These are phyloP conservation scores for Pouteria campechiana DNA, from an alignment of 179 eudicot genomes.

Conservation along the genomic window DNA sequence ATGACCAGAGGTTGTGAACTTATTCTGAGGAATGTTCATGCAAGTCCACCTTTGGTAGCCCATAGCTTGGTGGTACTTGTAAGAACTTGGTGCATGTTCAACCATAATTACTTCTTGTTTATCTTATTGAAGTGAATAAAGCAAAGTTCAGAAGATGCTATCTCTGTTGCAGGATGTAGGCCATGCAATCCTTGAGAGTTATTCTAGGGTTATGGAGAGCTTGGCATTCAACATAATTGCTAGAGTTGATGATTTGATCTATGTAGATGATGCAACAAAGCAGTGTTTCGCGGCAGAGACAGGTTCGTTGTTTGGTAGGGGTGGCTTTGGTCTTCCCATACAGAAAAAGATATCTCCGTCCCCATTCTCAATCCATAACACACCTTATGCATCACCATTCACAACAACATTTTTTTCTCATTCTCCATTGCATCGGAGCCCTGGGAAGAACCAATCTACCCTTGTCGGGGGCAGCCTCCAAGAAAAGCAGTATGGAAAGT, in stretches of 20 bases:
- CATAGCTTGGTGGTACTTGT: no score
- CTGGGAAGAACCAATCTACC: constrained; percentile 33
- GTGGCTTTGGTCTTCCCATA: constrained; percentile 59
- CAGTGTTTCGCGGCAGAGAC: constrained; percentile 51
- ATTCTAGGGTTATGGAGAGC: constrained; percentile 69
- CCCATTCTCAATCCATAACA: constrained; percentile 81
- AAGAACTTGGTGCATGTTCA: no score
- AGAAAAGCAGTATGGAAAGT: constrained; percentile 10
- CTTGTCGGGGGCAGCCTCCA: constrained; percentile 23
- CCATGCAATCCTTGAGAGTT: constrained; percentile 69
- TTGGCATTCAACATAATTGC: constrained; percentile 70
- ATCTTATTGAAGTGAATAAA: no score
- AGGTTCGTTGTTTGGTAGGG: constrained; percentile 42
- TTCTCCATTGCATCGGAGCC: constrained; percentile 50
- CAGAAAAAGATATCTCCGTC: constrained; percentile 87
- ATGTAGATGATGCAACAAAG: constrained; percentile 56
- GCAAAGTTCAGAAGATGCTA: constrained; percentile 29
- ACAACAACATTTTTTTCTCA: constrained; percentile 74
- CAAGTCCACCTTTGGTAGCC: no score
- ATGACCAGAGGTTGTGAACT: no score
- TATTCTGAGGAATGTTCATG: no score
- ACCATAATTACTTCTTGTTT: no score
- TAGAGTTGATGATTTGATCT: constrained; percentile 53
- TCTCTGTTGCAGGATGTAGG: constrained; percentile 67
- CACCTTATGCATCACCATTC: constrained; percentile 68